Evolutionary conservation across 2,329 filamentous ascomycete genomes (phyloP).

Genomic region (Phialophora verrucosa): DNA sequence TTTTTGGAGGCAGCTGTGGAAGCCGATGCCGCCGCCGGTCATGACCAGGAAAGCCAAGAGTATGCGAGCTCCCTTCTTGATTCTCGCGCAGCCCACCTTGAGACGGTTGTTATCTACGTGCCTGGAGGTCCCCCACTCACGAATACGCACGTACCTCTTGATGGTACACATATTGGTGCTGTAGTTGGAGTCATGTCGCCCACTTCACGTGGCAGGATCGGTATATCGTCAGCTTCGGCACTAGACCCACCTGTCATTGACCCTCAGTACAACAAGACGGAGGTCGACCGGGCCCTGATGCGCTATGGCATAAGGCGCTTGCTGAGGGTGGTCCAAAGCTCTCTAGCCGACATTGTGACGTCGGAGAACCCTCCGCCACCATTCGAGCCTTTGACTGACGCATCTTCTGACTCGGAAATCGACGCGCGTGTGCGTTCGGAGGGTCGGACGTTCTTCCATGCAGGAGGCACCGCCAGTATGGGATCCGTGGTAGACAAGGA

Average conservation of each 20-base stretch:
- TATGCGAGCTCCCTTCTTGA: slow-evolving; percentile 13
- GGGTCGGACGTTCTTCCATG: slow-evolving; percentile 45
- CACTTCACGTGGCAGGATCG: slow-evolving; percentile 39
- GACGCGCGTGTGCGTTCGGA: slow-evolving; percentile 33
- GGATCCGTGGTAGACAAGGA: slow-evolving; percentile 45
- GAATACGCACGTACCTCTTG: slow-evolving; percentile 37
- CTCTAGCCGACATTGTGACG: slow-evolving; percentile 32
- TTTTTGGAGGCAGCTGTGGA: slow-evolving; percentile 44
- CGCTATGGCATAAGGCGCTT: slow-evolving; percentile 37
- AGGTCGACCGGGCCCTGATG: slow-evolving; percentile 27
- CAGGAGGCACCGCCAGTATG: slow-evolving; percentile 46
- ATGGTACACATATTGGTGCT: slow-evolving; percentile 40
- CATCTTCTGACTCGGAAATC: slow-evolving; percentile 37
- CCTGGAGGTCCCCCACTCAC: slow-evolving; percentile 32
- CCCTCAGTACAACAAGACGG: slow-evolving; percentile 42
- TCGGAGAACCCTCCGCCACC: slow-evolving; percentile 33
- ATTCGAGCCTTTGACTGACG: slow-evolving; percentile 17
- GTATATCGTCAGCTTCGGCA: slow-evolving; percentile 19
- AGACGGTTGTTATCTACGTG: slow-evolving; percentile 40
- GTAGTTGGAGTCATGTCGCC: slow-evolving; percentile 32
- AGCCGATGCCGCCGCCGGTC: slow-evolving; percentile 43
- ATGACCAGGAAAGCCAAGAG: slow-evolving; percentile 22
- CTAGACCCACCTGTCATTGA: slow-evolving; percentile 39
- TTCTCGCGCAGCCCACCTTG: slow-evolving; percentile 22
- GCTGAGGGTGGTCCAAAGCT: slow-evolving; percentile 24